These are phyloP conservation scores for Ophiostoma triangulosporum DNA, from an alignment of 2,329 filamentous ascomycete genomes.

Conservation along the genomic window DNA sequence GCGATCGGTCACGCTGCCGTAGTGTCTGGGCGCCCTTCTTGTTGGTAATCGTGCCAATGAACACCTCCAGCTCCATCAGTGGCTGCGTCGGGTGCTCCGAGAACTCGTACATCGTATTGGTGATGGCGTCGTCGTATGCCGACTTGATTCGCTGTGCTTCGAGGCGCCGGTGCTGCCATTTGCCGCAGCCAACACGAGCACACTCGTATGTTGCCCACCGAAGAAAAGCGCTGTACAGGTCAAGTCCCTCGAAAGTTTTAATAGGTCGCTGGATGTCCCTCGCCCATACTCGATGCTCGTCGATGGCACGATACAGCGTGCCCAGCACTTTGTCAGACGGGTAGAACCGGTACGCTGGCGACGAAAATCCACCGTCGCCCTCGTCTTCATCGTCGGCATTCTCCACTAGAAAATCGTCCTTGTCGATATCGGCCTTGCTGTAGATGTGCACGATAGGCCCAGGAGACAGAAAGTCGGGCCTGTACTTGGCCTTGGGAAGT, in stretches of 20 bases:
- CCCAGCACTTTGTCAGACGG: slow-evolving; percentile 55
- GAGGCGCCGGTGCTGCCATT: slow-evolving; percentile 22
- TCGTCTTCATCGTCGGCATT: slow-evolving; percentile 31
- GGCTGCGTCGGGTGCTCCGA: slow-evolving; percentile 31
- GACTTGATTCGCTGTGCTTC: slow-evolving; percentile 32
- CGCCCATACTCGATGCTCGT: slow-evolving; percentile 54
- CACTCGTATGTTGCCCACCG: slow-evolving; percentile 18
- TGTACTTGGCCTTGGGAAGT: slow-evolving; percentile 27
- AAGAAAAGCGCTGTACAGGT: slow-evolving; percentile 31
- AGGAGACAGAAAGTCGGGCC: slow-evolving; percentile 41
- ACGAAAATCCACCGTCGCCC: slow-evolving; percentile 32
- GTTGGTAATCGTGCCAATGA: slow-evolving; percentile 42
- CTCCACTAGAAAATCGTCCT: slow-evolving; percentile 21
- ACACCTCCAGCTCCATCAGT: slow-evolving; percentile 39
- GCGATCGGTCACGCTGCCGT: slow-evolving; percentile 37
- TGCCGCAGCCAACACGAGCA: slow-evolving; percentile 17
- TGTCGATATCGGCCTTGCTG: slow-evolving; percentile 29
- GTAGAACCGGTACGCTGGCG: slow-evolving; percentile 44
- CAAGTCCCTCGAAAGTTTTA: slow-evolving; percentile 17
- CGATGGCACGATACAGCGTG: slow-evolving; percentile 54
- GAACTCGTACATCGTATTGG: slow-evolving; percentile 27
- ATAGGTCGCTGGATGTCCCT: slow-evolving; percentile 28
- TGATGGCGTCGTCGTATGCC: slow-evolving; percentile 35
- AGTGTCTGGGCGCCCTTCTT: slow-evolving; percentile 33
- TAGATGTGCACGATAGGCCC: slow-evolving; percentile 31